phyloP scores from a whole-genome alignment of 1,284 basidiomycete species.

The Trametes polyzona region DNA sequence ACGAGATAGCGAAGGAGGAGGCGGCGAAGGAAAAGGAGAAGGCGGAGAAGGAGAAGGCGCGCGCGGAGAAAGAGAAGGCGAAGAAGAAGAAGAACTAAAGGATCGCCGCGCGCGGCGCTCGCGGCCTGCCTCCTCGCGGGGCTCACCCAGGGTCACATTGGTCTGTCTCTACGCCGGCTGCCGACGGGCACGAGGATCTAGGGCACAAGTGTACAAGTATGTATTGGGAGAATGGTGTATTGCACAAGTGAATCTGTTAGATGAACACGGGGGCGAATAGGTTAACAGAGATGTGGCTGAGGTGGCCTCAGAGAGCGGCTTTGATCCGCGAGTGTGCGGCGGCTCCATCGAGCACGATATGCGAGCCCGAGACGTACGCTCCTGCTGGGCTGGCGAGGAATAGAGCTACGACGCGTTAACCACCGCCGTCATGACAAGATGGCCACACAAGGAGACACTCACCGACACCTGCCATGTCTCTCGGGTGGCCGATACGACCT shows the following conservation, averaged over 20 bases:
- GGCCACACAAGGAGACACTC: constrained; percentile 19
- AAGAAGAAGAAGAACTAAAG: constrained; percentile 27
- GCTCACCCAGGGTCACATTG: no score
- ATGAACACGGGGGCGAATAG: no score
- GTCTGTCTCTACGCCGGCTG: no score
- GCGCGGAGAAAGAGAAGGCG: constrained; percentile 41
- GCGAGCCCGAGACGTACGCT: constrained; percentile 75
- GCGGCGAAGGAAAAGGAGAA: constrained; percentile 65
- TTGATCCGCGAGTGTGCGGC: constrained; percentile 24
- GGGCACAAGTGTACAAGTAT: neutral
- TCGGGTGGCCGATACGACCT: constrained; percentile 70
- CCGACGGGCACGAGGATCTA: neutral
- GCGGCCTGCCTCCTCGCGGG: no score
- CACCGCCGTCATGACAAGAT: neutral
- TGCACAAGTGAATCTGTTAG: no score
- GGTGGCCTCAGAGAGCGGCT: neutral
- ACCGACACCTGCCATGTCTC: constrained; percentile 77
- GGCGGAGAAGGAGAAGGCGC: constrained; percentile 47
- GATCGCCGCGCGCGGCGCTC: neutral
- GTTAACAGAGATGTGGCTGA: no score
- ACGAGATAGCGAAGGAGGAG: constrained; percentile 76
- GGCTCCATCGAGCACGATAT: constrained; percentile 76
- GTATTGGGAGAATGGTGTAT: neutral
- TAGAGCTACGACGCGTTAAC: constrained; percentile 41
- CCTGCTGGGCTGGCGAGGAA: constrained; percentile 76